Base-by-base conservation (phyloP, 164 flowering plant species). In the Stephania cephalantha region DNA sequence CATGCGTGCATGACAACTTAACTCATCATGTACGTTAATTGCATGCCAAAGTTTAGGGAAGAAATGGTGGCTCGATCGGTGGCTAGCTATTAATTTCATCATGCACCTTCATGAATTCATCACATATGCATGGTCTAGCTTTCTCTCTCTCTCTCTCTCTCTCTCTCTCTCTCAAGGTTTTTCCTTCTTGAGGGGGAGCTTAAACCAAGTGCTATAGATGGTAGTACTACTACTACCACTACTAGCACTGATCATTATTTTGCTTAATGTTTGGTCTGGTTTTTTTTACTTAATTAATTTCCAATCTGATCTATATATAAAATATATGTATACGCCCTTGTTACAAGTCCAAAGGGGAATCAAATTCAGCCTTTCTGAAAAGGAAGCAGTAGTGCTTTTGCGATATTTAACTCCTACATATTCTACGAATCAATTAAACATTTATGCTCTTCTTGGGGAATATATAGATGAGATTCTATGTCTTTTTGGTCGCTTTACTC, bases 101-200 rank as follows among this genome's bases (percentile, higher is more conserved):
- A 61, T 61, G 66, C 66, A n/a, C 29, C n/a, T 61, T 61, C 25
- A 61, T 61, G 42, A 35, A 35, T 35, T 35, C 42, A 35, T 35
- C 42, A 35, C 42, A 35, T 4, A 35, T 35, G 42, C 42, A 35
- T 35, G 42, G 42, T 35, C 42, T 35, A 35, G 3, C 42, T 35
- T 35, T 35, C 42, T 35, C 42, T 35, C 42, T 31, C 35, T 31
- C 35, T 31, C 35, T 31, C 35, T 31, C 35, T 31, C 35, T 31
- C 35, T 31, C 35, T 61, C 70, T 3, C 63, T 53, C 44, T n/a
- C 17, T 66, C 73, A 65, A 35, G 46, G 72, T 77, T 45, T 77
- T 77, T 75, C 77, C 74, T 74, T 77, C 66, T 52, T 69, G 55
- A 15, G 76, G 71, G 82, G 79, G 69, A 75, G 79, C 74, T 76